Conservation (phyloP, 352 stramenopile genomes). For the Pythium guiyangense region DNA sequence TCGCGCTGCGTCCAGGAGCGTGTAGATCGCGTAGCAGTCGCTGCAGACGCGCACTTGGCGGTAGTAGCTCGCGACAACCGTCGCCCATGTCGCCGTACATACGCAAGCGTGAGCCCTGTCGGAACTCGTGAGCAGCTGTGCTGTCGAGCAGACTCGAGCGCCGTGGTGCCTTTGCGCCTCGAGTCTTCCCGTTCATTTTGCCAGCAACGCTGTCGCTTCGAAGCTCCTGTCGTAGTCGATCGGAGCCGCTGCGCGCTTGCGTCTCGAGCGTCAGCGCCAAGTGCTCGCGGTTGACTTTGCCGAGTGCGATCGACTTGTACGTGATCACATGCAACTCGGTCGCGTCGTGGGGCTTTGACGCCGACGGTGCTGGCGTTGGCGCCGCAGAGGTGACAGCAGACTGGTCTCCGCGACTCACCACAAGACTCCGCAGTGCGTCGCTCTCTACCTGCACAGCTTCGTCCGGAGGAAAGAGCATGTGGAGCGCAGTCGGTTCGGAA, state of each 20-base stretch:
- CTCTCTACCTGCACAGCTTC: conserved; percentile 31
- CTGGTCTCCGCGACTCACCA: conserved; percentile 5
- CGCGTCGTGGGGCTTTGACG: conserved; percentile 3
- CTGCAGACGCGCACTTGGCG: conserved; percentile 79
- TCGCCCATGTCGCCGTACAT: conserved; percentile 50
- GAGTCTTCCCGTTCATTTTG: background rate
- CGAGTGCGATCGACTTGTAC: conserved; percentile 78
- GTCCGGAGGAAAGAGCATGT: conserved; percentile 47
- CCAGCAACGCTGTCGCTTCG: too few species aligned
- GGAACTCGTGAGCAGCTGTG: conserved; percentile 50
- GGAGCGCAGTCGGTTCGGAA: conserved; percentile 27
- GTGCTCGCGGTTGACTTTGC: conserved; percentile 53
- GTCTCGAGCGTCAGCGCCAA: conserved; percentile 16
- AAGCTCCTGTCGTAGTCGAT: background rate
- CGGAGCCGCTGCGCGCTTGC: conserved; percentile 1
- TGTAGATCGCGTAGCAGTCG: conserved; percentile 86
- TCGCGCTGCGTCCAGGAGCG: conserved; percentile 71
- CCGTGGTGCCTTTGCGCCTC: background rate
- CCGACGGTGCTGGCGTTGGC: conserved; percentile 8
- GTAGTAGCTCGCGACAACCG: conserved; percentile 68
- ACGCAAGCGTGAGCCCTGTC: conserved; percentile 39
- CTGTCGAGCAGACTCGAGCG: conserved; percentile 36
- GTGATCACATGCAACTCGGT: conserved; percentile 50
- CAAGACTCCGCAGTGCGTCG: conserved; percentile 30
- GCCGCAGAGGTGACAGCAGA: background rate